Conservation (phyloP, 371 early-diverging fungal species). For the Mucor saturninus region DNA sequence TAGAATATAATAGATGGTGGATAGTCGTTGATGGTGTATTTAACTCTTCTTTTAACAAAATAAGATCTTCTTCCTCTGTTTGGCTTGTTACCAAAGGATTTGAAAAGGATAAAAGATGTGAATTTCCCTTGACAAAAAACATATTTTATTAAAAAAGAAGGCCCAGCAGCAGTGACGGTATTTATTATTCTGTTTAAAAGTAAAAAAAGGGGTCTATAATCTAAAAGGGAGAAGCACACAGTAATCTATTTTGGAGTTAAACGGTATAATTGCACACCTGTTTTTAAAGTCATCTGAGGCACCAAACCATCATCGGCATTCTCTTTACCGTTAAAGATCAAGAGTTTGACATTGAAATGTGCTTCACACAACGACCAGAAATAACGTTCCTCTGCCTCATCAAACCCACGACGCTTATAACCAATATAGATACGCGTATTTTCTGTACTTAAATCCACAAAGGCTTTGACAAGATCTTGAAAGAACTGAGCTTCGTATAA, state of each 20-base stretch:
- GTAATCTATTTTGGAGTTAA: constrained; percentile 15
- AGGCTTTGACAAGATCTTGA: constrained; percentile 49
- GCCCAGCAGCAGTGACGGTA: background rate
- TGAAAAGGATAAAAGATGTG: constrained; percentile 35
- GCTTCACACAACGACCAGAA: constrained; percentile 51
- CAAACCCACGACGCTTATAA: constrained; percentile 59
- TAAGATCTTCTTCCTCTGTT: constrained; percentile 1
- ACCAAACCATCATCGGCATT: constrained; percentile 32
- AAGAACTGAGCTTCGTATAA: constrained; percentile 61
- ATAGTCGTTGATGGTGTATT: background rate
- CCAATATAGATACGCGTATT: constrained; percentile 60
- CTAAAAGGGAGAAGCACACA: background rate
- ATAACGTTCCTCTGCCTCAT: constrained; percentile 36
- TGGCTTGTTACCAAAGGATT: background rate
- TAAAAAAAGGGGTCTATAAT: constrained; percentile 6
- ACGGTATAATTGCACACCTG: constrained; percentile 41
- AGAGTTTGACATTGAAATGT: constrained; percentile 29
- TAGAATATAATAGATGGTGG: constrained; percentile 7
- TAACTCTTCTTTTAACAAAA: background rate
- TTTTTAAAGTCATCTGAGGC: constrained; percentile 30
- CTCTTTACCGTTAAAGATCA: constrained; percentile 14
- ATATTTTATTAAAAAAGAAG: constrained; percentile 13
- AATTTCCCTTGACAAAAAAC: constrained; percentile 49
- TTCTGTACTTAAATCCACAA: constrained; percentile 46
- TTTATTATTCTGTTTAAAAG: background rate